Base-by-base conservation (phyloP, 345 rosid species). In the Eucalyptus caleyi region DNA sequence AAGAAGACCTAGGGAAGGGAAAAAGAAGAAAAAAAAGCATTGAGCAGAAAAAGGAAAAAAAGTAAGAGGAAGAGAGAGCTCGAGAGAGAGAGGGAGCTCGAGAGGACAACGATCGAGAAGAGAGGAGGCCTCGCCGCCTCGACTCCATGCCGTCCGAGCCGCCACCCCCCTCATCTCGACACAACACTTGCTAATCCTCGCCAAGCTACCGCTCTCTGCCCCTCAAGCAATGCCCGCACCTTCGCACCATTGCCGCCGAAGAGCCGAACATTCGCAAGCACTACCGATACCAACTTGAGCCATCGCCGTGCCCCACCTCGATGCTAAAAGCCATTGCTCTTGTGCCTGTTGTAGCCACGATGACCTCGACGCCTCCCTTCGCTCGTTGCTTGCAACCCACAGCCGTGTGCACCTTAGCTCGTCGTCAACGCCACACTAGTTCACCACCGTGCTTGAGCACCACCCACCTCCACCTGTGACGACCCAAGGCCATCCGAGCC, bases 251-350 rank as follows among this genome's bases (percentile, higher is more conserved):
- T 50, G 51, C 16, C 0, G 0, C 6, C 1, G 0, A 50, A 50
- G 51, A 1, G 16, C 0, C 16, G 1, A 50, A 50, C 51, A 50
- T 50, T 2, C 16, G 1, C 3, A 2, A 50, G 51, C 51, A 50
- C 6, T 0, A 1, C 6, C 0, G 1, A 0, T 1, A 14, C 0
- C 51, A 50, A 2, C 51, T 50, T 1, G 16, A 50, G 51, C 51
- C 51, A 50, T 3, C 1, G 0, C 16, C 6, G 6, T 1, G 1
- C 51, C 51, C 1, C 1, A 0, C 51, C 16, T 50, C 0, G 51
- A 50, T 50, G 51, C 51, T 50, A 50, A 1, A 50, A 50, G 51
- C 51, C 51, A 50, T 1, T 1, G 0, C 16, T 50, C 51, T 1
- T 50, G 16, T 0, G 6, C 51, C 3, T 50, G 0, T 1, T 50